Evolutionary conservation across 2,329 filamentous ascomycete species (phyloP).

Genomic region (Fusarium heterosporum): DNA sequence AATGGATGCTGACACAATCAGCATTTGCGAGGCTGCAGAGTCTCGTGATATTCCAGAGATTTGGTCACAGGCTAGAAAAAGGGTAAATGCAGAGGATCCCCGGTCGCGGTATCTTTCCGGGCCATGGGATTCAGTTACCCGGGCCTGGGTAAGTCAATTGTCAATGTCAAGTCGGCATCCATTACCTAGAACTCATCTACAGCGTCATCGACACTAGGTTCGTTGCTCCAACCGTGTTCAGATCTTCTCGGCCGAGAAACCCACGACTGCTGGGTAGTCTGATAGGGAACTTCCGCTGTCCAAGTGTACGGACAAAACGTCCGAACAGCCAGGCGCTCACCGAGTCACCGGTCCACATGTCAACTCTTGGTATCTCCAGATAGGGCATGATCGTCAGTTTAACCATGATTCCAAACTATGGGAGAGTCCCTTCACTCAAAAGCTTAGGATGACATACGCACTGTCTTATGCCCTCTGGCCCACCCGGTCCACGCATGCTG

Average conservation of each 20-base stretch:
- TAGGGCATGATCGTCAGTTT: constrained; percentile 39
- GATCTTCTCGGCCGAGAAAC: constrained; percentile 17
- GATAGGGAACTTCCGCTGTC: neutral
- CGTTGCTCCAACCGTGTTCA: neutral
- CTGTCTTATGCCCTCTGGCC: constrained; percentile 31
- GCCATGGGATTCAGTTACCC: constrained; percentile 19
- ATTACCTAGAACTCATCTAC: neutral
- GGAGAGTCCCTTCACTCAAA: constrained; percentile 24
- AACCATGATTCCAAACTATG: constrained; percentile 10
- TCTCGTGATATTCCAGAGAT: constrained; percentile 9
- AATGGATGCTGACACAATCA: constrained; percentile 1
- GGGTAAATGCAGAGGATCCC: constrained; percentile 13
- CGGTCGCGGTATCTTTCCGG: constrained; percentile 22
- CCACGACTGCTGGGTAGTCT: neutral
- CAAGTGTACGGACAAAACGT: neutral
- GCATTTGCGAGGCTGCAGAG: neutral
- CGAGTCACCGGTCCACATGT: constrained; percentile 36
- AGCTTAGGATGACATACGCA: constrained; percentile 34
- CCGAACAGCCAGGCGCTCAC: constrained; percentile 10
- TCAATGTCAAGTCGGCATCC: neutral
- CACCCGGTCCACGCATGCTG: constrained; percentile 13
- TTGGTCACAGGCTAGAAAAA: constrained; percentile 4
- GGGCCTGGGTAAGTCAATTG: constrained; percentile 6
- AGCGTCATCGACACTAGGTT: neutral
- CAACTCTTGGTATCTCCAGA: constrained; percentile 28